Evolutionary conservation across 2,329 filamentous ascomycete species (phyloP).

Genomic region (Cytospora leucostoma): DNA sequence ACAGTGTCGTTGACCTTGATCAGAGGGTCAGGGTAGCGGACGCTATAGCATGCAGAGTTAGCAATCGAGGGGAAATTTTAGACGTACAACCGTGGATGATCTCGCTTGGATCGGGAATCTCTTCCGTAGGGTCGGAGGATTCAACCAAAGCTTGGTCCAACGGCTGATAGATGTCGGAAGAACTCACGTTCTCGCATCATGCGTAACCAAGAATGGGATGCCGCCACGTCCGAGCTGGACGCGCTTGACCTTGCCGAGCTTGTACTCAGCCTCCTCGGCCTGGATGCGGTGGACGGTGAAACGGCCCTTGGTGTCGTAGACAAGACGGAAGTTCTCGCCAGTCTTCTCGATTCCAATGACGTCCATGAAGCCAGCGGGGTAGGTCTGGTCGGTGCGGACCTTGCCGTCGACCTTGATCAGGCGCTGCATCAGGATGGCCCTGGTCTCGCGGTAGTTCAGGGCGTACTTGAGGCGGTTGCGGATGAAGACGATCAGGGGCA

Average conservation of each 20-base stretch:
- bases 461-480: slow-evolving; percentile 98
- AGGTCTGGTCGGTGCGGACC: slow-evolving; percentile 98
- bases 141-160: slow-evolving; percentile 99
- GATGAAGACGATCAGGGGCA: slow-evolving; percentile 98
- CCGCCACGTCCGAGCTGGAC: slow-evolving; percentile 99
- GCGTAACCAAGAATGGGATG: slow-evolving; percentile 99
- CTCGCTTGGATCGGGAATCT: slow-evolving; percentile 37
- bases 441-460: slow-evolving; percentile 96
- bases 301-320: slow-evolving; percentile 99
- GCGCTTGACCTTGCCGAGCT: slow-evolving; percentile 99
- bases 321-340: slow-evolving; percentile 99
- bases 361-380: slow-evolving; percentile 98
- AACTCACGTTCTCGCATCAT: slow-evolving; percentile 99
- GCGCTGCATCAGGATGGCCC: slow-evolving; percentile 98
- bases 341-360: slow-evolving; percentile 99
- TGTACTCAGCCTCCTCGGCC: slow-evolving; percentile 98
- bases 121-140: slow-evolving; percentile 38
- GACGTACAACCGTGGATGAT: slow-evolving; percentile 58
- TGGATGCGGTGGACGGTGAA: slow-evolving; percentile 99
- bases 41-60: slow-evolving; percentile 61
- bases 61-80: slow-evolving; percentile 37
- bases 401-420: slow-evolving; percentile 99
- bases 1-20: slow-evolving; percentile 99
- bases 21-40: slow-evolving; percentile 96
- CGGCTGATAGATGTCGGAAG: slow-evolving; percentile 98